Percentiles rank a stretch among this genome's conserved stretches.
phyloP scores from a whole-genome alignment of 2,329 filamentous ascomycete genomes.

The Ophiostoma perfectum region DNA sequence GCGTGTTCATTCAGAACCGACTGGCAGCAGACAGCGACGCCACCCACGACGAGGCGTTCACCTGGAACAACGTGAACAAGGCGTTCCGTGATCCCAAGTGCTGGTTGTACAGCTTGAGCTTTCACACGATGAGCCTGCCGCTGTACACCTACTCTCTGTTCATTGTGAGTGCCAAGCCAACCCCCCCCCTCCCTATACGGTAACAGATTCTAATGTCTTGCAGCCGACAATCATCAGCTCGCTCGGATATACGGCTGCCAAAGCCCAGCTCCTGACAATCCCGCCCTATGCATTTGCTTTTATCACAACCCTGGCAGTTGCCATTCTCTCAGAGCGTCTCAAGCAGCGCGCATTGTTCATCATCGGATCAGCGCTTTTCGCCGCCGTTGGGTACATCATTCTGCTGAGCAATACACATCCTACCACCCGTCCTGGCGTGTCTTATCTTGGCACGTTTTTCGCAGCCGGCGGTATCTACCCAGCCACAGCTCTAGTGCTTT shows the following conservation, averaged over 20 bases:
- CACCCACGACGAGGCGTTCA: not conserved
- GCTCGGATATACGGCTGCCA: not conserved
- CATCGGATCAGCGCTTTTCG: not conserved
- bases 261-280: conserved; percentile 3
- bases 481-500: not conserved
- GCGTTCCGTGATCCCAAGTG: not conserved
- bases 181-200: too few relatives aligned
- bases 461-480: not conserved
- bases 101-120: not conserved
- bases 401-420: not conserved
- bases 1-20: not conserved
- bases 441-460: not conserved
- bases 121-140: not conserved
- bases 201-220: not conserved
- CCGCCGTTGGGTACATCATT: not conserved
- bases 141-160: not conserved
- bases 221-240: not conserved
- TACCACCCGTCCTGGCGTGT: not conserved
- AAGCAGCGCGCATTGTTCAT: conserved; percentile 5
- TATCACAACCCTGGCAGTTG: not conserved
- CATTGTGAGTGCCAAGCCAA: not conserved
- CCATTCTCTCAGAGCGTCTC: not conserved
- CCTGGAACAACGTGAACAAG: not conserved
- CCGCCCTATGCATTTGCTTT: not conserved
- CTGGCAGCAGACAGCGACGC: not conserved